phyloP scores from a whole-genome alignment of 768 basidiomycete species.

The Rubroboletus satanas region DNA sequence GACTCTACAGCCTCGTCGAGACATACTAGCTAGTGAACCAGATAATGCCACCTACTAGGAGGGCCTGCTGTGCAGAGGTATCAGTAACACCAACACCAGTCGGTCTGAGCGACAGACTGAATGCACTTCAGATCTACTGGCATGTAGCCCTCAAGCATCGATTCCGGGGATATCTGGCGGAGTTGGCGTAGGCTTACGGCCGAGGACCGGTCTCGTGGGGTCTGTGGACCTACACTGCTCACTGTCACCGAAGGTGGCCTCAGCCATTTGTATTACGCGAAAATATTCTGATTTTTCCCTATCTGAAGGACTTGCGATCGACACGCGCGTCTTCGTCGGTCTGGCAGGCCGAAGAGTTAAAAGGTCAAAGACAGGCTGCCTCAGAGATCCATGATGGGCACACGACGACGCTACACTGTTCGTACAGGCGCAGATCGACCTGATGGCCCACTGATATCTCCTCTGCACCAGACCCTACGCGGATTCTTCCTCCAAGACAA shows the following conservation, averaged over 20 bases:
- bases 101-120: background rate
- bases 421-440: background rate
- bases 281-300: background rate
- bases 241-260: background rate
- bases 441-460: background rate
- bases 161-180: background rate
- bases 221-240: background rate
- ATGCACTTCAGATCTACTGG: no score
- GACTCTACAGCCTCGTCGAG: background rate
- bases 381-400: conserved; percentile 10
- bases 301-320: background rate
- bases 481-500: conserved; percentile 23
- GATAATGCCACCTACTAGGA: background rate
- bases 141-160: no score
- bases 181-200: background rate
- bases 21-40: background rate
- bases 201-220: background rate
- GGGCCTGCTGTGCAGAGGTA: background rate
- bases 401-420: conserved; percentile 17
- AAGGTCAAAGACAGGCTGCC: background rate
- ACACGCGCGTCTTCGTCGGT: background rate
- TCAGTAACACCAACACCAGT: background rate
- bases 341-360: background rate
- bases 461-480: conserved; percentile 1
- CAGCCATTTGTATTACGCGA: background rate